A percentile compares a stretch with the other conserved stretches of the same genome.
Conservation (phyloP, 1,284 basidiomycete species). For the Thecaphora thlaspeos region DNA sequence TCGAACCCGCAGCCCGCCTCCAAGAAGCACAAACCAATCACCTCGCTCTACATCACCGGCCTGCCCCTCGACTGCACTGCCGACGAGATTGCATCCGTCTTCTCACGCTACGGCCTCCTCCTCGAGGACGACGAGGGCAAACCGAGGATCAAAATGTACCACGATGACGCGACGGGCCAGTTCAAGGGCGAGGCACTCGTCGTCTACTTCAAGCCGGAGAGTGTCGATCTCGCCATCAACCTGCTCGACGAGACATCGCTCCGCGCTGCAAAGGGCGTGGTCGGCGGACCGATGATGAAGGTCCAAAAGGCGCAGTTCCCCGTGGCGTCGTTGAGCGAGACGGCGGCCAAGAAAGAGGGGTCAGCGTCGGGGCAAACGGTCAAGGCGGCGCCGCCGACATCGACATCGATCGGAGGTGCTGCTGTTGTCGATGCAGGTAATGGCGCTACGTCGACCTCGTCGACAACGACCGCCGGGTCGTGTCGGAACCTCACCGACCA, state of each 20-base stretch:
- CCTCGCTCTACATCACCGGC: slow-evolving; percentile 84
- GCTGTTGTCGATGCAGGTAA: too few relatives aligned
- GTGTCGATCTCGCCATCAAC: slow-evolving; percentile 78
- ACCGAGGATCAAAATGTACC: slow-evolving; percentile 90
- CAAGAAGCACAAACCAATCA: slow-evolving; percentile 58
- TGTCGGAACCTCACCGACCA: slow-evolving; percentile 24
- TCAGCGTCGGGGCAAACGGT: slow-evolving; percentile 10
- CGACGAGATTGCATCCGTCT: slow-evolving; percentile 76
- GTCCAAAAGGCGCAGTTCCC: slow-evolving; percentile 81
- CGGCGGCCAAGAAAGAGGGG: slow-evolving; percentile 1
- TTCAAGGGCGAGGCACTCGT: slow-evolving; percentile 95
- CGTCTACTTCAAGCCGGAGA: slow-evolving; percentile 96
- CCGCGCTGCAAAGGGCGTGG: slow-evolving; percentile 70
- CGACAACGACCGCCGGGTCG: neutral
- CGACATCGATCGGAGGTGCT: too few relatives aligned
- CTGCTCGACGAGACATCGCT: slow-evolving; percentile 91
- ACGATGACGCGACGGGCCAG: slow-evolving; percentile 68
- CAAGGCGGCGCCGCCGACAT: slow-evolving; percentile 1
- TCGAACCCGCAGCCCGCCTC: slow-evolving; percentile 6
- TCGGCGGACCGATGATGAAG: slow-evolving; percentile 68
- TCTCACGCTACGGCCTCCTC: slow-evolving; percentile 85
- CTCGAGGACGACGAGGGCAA: slow-evolving; percentile 85
- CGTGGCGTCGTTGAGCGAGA: neutral
- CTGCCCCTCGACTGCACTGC: slow-evolving; percentile 75
- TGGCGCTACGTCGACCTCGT: neutral